Evolutionary conservation across 495 filamentous ascomycete genomes (phyloP), one percentile per base, ranked within the genome.

Genomic region (Xylaria venustula): DNA sequence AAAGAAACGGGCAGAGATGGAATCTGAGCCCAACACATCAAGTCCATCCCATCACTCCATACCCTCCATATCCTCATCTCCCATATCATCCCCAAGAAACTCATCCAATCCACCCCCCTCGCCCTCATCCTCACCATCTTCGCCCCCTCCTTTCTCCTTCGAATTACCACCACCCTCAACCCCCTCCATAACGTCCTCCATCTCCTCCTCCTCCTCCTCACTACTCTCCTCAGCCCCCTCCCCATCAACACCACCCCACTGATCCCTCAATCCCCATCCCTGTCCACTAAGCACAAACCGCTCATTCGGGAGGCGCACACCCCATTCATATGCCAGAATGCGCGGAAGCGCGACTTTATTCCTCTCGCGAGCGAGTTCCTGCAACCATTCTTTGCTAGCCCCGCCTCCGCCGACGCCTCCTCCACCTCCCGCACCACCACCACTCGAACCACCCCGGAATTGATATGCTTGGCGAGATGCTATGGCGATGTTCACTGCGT

Each of bases 271-370:
- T 37, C 86, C 84, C 94, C 94, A 98, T 59, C 86, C 86, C 17
- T 84, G 79, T 0, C 94, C 94, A 26, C 88, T 95, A 54, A 97
- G 78, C 63, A 93, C 93, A 70, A 96, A 98, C 70, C 90, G 81
- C 85, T 98, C 94, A 57, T 88, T 88, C 37, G 94, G 94, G 64
- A 98, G 74, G 45, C 92, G 79, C 58, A 94, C 84, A 14, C 94
- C 94, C 75, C 85, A 92, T 63, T 93, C 92, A 56, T 85, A 83
- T 41, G 85, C 82, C 7, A 71, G 55, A 0, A 93, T 86, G 48
- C 86, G 80, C 19, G 94, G 94, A 68, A 98, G 71, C 23, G 85
- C 88, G 36, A 93, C 81, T 22, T 84, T 82, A 75, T 98, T 98
- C 54, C 90, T 78, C 75, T 93, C 90, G 54, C 85, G 80, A 50